phyloP scores from a whole-genome alignment of 495 filamentous ascomycete species.

The Gamarada debralockiae region DNA sequence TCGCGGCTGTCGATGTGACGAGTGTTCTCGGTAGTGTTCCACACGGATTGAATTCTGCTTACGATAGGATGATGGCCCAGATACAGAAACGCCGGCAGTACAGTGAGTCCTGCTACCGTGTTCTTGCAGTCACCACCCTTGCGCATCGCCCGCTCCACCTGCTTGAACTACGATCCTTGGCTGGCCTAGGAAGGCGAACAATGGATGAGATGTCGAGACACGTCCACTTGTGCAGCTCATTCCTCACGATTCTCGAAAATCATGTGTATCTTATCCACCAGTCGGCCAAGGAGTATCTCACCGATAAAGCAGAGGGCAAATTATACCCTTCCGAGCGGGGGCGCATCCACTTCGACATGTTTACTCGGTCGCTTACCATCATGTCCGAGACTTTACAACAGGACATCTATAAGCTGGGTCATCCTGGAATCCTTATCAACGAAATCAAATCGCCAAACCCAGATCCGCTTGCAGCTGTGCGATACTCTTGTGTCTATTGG shows the following conservation, averaged over 20 bases:
- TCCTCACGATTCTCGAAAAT: slow-evolving; percentile 23
- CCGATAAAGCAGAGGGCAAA: background rate
- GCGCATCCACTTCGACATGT: background rate
- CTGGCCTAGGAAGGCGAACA: slow-evolving; percentile 10
- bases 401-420: background rate
- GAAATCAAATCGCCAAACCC: background rate
- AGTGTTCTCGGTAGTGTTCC: slow-evolving; percentile 21
- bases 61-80: slow-evolving; percentile 27
- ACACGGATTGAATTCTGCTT: slow-evolving; percentile 25
- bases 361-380: background rate
- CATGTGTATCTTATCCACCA: slow-evolving; percentile 29
- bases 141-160: slow-evolving; percentile 15
- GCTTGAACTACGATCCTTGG: slow-evolving; percentile 1
- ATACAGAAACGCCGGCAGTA: slow-evolving; percentile 17
- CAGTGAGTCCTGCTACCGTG: slow-evolving; percentile 17
- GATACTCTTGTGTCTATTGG: slow-evolving; percentile 2
- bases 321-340: background rate
- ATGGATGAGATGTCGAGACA: slow-evolving; percentile 16
- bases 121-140: slow-evolving; percentile 2
- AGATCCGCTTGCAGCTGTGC: background rate
- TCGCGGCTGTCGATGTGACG: no score
- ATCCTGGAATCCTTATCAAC: background rate
- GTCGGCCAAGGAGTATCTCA: slow-evolving; percentile 30
- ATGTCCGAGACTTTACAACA: background rate
- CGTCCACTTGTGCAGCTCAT: slow-evolving; percentile 24